Base-by-base conservation (phyloP, 495 filamentous ascomycete species). In the Penicillium salamii region DNA sequence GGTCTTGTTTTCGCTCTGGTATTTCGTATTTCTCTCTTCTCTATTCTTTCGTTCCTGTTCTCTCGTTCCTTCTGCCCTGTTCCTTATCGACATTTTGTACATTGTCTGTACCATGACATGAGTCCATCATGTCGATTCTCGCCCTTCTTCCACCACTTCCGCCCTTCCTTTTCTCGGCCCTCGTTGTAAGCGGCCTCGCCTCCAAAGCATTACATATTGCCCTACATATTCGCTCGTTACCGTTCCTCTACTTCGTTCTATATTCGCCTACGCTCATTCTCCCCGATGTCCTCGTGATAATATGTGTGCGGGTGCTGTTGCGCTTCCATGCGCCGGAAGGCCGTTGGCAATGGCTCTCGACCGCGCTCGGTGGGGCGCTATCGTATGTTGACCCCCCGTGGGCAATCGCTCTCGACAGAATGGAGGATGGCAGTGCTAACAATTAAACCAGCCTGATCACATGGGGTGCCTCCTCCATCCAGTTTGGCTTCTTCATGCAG, bases 401-500 rank as follows among this genome's bases (percentile, higher is more conserved):
- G 13, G n/a, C 14, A 35, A 28, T 12, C 6, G 7, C 21, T 24
- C 21, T 24, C 19, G 21, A n/a, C n/a, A n/a, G n/a, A n/a, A n/a
- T n/a, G n/a, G n/a, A n/a, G n/a, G n/a, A n/a, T n/a, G n/a, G n/a
- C n/a, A 9, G 38, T 15, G 19, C 48, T 62, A 49, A 55, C 52
- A 21, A n/a, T 14, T 14, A 53, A 28, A 35, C 2, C 46, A 63
- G 67, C 23, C 17, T 68, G 24, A 14, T 68, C 18, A 66, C 65
- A 12, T 69, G 61, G 51, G 62, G 56, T 18, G 63, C 67, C 0
- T 56, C 66, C 19, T 61, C 69, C 28, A 59, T 68, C 18, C 69
- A 72, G 43, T 69, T 72, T 38, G 69, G 69, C 28, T 74, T 74
- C 55, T 74, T 69, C 50, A 52, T 71, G 34, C 67, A 74, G 49